These are phyloP conservation scores for Ordospora colligata DNA, from an alignment of 371 early-diverging fungal genomes.

Conservation along the genomic window DNA sequence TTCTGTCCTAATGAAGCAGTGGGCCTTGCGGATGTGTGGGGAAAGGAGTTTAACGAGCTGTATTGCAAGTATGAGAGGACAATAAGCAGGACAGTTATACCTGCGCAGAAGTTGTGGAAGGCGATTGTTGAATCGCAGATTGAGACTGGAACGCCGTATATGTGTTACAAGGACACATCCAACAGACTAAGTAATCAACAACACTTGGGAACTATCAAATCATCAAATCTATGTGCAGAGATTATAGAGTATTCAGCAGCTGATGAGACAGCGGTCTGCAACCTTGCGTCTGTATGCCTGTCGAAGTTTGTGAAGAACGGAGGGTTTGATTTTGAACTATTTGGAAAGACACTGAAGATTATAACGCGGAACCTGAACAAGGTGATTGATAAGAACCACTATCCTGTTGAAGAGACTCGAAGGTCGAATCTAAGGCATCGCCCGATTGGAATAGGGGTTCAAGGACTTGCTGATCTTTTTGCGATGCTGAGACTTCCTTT, in stretches of 20 bases:
- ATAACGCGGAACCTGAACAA: slow-evolving; percentile 81
- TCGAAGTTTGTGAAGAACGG: slow-evolving; percentile 75
- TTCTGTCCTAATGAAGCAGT: slow-evolving; percentile 92
- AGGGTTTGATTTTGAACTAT: slow-evolving; percentile 38
- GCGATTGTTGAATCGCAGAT: slow-evolving; percentile 90
- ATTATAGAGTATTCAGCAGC: slow-evolving; percentile 86
- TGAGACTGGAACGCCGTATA: slow-evolving; percentile 96
- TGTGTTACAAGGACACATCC: slow-evolving; percentile 96
- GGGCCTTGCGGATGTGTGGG: slow-evolving; percentile 80
- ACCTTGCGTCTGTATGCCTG: slow-evolving; percentile 86
- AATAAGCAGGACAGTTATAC: slow-evolving; percentile 64
- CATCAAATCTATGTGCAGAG: slow-evolving; percentile 67
- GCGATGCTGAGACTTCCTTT: slow-evolving; percentile 84
- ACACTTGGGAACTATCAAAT: slow-evolving; percentile 85
- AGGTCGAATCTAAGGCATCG: slow-evolving; percentile 82
- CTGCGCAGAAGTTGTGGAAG: slow-evolving; percentile 93
- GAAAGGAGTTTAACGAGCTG: slow-evolving; percentile 77
- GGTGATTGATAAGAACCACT: slow-evolving; percentile 89
- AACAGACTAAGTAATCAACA: slow-evolving; percentile 88
- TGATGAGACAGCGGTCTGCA: slow-evolving; percentile 97
- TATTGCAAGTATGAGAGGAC: slow-evolving; percentile 81
- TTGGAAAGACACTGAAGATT: slow-evolving; percentile 68
- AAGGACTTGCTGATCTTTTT: slow-evolving; percentile 95
- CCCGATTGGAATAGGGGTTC: slow-evolving; percentile 94
- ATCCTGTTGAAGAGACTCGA: slow-evolving; percentile 80